phyloP scores from a whole-genome alignment of 2,329 filamentous ascomycete genomes.

The Fusarium fujikuroi region DNA sequence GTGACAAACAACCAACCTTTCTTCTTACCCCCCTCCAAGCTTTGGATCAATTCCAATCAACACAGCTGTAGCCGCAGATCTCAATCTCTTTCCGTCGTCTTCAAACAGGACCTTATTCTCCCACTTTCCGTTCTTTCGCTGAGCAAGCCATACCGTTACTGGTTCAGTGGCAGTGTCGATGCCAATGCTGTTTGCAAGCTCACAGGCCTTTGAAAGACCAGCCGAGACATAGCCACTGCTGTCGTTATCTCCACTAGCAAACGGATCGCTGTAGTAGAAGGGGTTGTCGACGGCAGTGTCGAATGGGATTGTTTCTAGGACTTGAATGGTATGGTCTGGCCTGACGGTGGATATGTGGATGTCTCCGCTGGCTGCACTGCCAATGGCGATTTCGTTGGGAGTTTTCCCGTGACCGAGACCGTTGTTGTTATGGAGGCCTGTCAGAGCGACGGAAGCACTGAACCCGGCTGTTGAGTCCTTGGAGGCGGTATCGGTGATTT shows the following conservation, averaged over 20 bases:
- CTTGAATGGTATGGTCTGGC: conserved; percentile 24
- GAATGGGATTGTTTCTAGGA: conserved; percentile 53
- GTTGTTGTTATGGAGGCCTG: conserved; percentile 64
- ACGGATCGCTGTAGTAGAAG: conserved; percentile 66
- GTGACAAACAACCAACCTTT: conserved; percentile 68
- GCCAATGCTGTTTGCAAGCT: conserved; percentile 48
- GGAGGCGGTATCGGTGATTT: conserved; percentile 50
- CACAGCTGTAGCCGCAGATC: conserved; percentile 62
- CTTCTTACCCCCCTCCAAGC: conserved; percentile 55
- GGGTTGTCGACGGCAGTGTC: conserved; percentile 66
- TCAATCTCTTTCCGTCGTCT: conserved; percentile 64
- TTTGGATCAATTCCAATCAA: conserved; percentile 63
- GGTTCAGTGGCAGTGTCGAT: conserved; percentile 54
- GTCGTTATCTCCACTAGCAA: conserved; percentile 48
- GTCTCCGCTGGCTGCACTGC: conserved; percentile 56
- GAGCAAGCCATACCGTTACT: conserved; percentile 58
- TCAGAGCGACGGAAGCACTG: conserved; percentile 54
- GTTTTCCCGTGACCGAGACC: conserved; percentile 63
- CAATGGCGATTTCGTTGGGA: conserved; percentile 55
- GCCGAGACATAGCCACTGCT: conserved; percentile 65
- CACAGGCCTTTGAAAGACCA: conserved; percentile 56
- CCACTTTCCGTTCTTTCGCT: conserved; percentile 47
- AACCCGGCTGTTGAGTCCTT: conserved; percentile 39
- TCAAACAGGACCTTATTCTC: conserved; percentile 63
- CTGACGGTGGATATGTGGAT: conserved; percentile 56